Base-by-base conservation (phyloP, 768 basidiomycete species). In the Serendipita sp. region DNA sequence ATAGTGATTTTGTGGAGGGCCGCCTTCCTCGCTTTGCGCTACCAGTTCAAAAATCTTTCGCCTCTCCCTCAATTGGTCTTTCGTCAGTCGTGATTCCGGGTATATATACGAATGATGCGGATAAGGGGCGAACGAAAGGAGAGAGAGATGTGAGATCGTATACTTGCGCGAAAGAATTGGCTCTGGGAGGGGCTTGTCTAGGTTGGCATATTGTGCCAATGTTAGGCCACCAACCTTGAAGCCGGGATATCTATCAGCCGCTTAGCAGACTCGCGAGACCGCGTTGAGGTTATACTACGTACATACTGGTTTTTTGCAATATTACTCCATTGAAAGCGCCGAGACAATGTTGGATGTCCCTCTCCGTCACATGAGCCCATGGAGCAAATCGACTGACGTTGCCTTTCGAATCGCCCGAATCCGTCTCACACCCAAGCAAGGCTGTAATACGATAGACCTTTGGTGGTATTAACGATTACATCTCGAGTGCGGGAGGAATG, bases 171-270 rank as follows among this genome's bases (percentile, higher is more conserved):
- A 74, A 70, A 92, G 90, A 67, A 99, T 94, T n/a, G 95, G 89
- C 5, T 93, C 85, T 36, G 96, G 96, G 15, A 99, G 81, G 0
- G 94, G 91, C 47, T 86, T 89, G 7, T 89, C 89, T 71, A 86
- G 80, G 2, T 96, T 84, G 18, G 96, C 96, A 72, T 98, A 99
- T 70, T 98, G 94, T 73, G 98, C 91, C 41, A 98, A 74, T 0
- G 91, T 91, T 73, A 82, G 91, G 0, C 96, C 96, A 68, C 98
- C 93, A 93, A 98, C 98, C 75, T 98, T 98, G 44, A 98, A 78
- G 1, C 96, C 96, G 8, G 96, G 98, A 75, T 94, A 99, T 72
- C 95, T 98, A 71, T 23, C 23, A 23, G 23, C 23, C 23, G 23
- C 23, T 23, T 23, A 23, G 23, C 23, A 23, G 23, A 23, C 23